Base-by-base conservation (phyloP, 2,329 filamentous ascomycete species). In the Exophiala sideris region DNA sequence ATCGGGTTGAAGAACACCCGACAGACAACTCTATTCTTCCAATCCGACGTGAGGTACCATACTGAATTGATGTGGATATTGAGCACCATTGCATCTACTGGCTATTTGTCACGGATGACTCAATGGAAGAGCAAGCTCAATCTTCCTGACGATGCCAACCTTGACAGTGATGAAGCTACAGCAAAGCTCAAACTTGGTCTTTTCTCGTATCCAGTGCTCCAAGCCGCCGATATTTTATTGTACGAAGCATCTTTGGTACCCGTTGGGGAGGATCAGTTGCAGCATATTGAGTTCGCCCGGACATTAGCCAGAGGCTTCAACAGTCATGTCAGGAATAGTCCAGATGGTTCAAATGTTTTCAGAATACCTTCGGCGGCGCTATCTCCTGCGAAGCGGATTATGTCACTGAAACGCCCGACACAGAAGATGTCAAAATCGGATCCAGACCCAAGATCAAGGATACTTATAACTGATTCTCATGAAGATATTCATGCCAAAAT, bases 101-200 rank as follows among this genome's bases (percentile, higher is more conserved):
- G 94, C 36, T 95, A 96, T 72, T 76, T 99, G n/a, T 87, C 87
- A 8, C 81, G 94, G n/a, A 99, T 99, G 94, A 97, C 94, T 24
- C 94, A 97, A 71, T 99, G 94, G 91, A 99, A 99, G 87, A 89
- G 83, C 70, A 95, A 95, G 70, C 73, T 94, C 14, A 77, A 84
- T 16, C 70, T 91, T 16, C 72, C 80, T 8, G 76, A 85, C 16
- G 76, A 83, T 53, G 76, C 80, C 2, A 79, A 76, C 6, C 70
- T 88, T 4, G 82, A 87, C 48, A 73, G 79, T 38, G 75, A 77
- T 11, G 67, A 64, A 24, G 79, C 79, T 5, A 84, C 82, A 61
- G 76, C 81, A 39, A 78, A 79, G 47, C 79, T 95, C 56, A 95
- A 94, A 70, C 82, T 96, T 3, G 92, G 94, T 12, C 79, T 99